These are phyloP conservation scores for Exophiala sp. DNA, from an alignment of 2,329 filamentous ascomycete species.

Conservation along the genomic window DNA sequence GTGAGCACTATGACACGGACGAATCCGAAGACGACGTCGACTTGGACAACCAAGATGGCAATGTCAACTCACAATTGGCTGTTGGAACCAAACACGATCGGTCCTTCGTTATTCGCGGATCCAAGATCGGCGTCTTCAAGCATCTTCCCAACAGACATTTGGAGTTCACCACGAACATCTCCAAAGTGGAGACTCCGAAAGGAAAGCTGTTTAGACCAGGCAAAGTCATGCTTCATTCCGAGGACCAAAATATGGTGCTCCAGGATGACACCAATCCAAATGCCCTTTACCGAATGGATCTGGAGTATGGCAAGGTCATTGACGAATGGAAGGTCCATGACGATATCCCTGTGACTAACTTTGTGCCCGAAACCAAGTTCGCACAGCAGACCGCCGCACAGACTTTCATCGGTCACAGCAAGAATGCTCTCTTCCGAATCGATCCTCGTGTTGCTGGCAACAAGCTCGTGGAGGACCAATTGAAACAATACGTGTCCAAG, in stretches of 20 bases:
- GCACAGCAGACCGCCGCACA: slow-evolving; percentile 94
- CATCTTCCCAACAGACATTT: slow-evolving; percentile 89
- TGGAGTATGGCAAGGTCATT: slow-evolving; percentile 95
- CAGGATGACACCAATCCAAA: slow-evolving; percentile 81
- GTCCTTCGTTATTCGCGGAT: slow-evolving; percentile 93
- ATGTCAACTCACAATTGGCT: slow-evolving; percentile 88
- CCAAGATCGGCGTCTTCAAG: slow-evolving; percentile 98
- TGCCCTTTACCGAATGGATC: slow-evolving; percentile 92
- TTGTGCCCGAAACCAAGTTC: slow-evolving; percentile 95
- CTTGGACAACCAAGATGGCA: slow-evolving; percentile 67
- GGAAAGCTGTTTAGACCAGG: slow-evolving; percentile 88
- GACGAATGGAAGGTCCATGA: slow-evolving; percentile 99
- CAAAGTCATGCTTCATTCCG: slow-evolving; percentile 93
- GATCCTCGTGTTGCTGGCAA: slow-evolving; percentile 85
- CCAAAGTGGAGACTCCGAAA: slow-evolving; percentile 83
- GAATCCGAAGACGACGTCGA: slow-evolving; percentile 77
- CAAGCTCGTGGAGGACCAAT: slow-evolving; percentile 86
- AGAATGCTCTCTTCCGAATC: slow-evolving; percentile 88
- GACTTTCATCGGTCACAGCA: slow-evolving; percentile 88
- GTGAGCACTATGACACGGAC: slow-evolving; percentile 70
- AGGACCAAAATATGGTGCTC: slow-evolving; percentile 84
- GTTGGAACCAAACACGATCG: slow-evolving; percentile 97
- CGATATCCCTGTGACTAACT: slow-evolving; percentile 86
- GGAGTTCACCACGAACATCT: slow-evolving; percentile 96
- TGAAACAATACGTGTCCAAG: slow-evolving; percentile 96